Evolutionary conservation across 352 stramenopile species (phyloP), one percentile per base, ranked within the genome.

Genomic region (Phytophthora gonapodyides): DNA sequence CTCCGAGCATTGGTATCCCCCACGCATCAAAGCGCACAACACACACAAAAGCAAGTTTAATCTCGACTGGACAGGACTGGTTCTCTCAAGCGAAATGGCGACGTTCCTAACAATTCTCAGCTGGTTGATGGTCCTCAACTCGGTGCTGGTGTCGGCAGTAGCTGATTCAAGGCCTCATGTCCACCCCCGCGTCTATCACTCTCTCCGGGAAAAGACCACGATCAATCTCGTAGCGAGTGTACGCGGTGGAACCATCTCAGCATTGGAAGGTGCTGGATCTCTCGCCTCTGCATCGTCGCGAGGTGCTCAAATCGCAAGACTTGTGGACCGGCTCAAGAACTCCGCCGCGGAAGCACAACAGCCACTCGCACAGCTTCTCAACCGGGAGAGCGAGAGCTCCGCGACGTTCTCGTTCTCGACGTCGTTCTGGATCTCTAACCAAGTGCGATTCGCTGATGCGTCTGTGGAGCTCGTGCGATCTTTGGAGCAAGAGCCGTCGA

Each of bases 401-500:
- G 3, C 51, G 37, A 53, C 55, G 5, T 62, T 58, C 40, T 41
- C 64, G 34, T 61, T n/a, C 42, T 49, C 45, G 19, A 57, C 56
- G 34, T 62, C 49, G 24, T 61, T 73, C 40, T 82, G 70, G 73
- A 70, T 82, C 53, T 64, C 64, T 21, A 79, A 75, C 48, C 59
- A 75, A 65, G 17, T 82, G 9, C 72, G 69, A 33, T 59, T 82
- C 24, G 46, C 52, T 38, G 52, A 73, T 45, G 67, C 64, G 36
- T 65, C 71, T 7, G 38, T 49, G 13, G 53, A 69, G 24, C 31
- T 80, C 24, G 7, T 82, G 37, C 17, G 63, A 16, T 52, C 67
- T 37, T 45, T 82, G 12, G 41, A 53, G 21, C 1, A 33, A 15
- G 30, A 66, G 27, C 57, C 61, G 16, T 61, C 57, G 13, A 69